These are phyloP conservation scores for Auxenochlorella pyrenoidosa DNA, from an alignment of 139 green algal genomes.

Conservation along the genomic window DNA sequence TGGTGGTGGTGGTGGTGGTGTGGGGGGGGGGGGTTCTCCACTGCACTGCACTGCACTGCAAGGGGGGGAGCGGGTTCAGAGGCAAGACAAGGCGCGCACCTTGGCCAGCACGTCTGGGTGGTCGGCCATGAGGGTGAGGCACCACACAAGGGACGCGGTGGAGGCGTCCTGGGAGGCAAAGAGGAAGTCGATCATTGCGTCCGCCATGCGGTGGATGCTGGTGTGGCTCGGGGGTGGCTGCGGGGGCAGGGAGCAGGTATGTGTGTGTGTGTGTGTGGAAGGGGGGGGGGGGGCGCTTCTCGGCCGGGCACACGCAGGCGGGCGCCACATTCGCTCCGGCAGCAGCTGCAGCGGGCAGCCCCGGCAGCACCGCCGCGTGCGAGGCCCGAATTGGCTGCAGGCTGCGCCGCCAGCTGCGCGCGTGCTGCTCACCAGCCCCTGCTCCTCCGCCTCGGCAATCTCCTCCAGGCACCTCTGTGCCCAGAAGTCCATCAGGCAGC, in stretches of 20 bases:
- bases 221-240: conserved; percentile 63
- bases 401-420: background rate
- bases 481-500: conserved; percentile 85
- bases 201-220: conserved; percentile 39
- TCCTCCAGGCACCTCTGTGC: conserved; percentile 62
- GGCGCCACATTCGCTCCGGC: too few species aligned
- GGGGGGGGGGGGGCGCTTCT: too few species aligned
- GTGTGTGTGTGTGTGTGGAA: background rate
- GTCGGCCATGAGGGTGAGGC: conserved; percentile 84
- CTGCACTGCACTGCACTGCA: too few species aligned
- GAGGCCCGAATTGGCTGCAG: too few species aligned
- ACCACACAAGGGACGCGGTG: conserved; percentile 85
- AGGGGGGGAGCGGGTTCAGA: too few species aligned
- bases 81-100: conserved; percentile 37
- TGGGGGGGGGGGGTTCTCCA: too few species aligned
- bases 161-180: conserved; percentile 90
- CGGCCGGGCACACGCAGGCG: too few species aligned
- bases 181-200: conserved; percentile 90
- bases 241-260: background rate
- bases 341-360: too few species aligned
- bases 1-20: background rate
- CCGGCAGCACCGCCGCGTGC: too few species aligned
- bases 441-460: conserved; percentile 72
- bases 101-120: conserved; percentile 79
- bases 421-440: conserved; percentile 41